Percentiles rank a stretch among this genome's conserved stretches.
These are phyloP conservation scores for Apiotrichum siamense DNA, from an alignment of 1,284 basidiomycete genomes.

Conservation along the genomic window DNA sequence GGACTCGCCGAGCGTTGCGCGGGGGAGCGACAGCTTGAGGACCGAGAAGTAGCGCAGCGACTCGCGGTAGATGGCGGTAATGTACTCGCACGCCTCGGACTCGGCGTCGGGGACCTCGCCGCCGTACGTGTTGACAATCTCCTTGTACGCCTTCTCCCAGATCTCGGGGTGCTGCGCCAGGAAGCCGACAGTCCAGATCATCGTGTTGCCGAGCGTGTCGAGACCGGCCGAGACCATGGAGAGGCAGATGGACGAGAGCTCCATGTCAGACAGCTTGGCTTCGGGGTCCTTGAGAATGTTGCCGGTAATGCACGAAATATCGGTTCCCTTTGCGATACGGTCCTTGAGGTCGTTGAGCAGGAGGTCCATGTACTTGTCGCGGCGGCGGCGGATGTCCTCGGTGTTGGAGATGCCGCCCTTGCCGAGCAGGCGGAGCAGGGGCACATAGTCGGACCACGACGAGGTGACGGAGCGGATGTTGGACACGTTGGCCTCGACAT, in stretches of 20 bases:
- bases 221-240: slow-evolving; percentile 21
- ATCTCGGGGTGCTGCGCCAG: slow-evolving; percentile 18
- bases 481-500: slow-evolving; percentile 11
- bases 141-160: slow-evolving; percentile 16
- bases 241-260: slow-evolving; percentile 20
- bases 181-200: slow-evolving; percentile 19
- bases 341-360: slow-evolving; percentile 17
- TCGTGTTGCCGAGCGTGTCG: slow-evolving; percentile 20
- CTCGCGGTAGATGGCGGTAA: slow-evolving; percentile 14
- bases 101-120: slow-evolving; percentile 13
- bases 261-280: slow-evolving; percentile 11
- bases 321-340: slow-evolving; percentile 14
- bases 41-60: slow-evolving; percentile 18
- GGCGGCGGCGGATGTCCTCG: slow-evolving; percentile 7
- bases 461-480: slow-evolving; percentile 12
- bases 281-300: slow-evolving; percentile 20
- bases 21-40: slow-evolving; percentile 20
- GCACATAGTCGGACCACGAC: slow-evolving; percentile 15
- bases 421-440: slow-evolving; percentile 11
- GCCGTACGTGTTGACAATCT: slow-evolving; percentile 8
- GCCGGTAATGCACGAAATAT: slow-evolving; percentile 18
- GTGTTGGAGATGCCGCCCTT: background rate
- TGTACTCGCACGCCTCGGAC: slow-evolving; percentile 16
- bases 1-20: slow-evolving; percentile 15
- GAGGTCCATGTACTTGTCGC: slow-evolving; percentile 17